Evolutionary conservation across 179 eudicot species (phyloP).

Genomic region (Nepenthes alata): DNA sequence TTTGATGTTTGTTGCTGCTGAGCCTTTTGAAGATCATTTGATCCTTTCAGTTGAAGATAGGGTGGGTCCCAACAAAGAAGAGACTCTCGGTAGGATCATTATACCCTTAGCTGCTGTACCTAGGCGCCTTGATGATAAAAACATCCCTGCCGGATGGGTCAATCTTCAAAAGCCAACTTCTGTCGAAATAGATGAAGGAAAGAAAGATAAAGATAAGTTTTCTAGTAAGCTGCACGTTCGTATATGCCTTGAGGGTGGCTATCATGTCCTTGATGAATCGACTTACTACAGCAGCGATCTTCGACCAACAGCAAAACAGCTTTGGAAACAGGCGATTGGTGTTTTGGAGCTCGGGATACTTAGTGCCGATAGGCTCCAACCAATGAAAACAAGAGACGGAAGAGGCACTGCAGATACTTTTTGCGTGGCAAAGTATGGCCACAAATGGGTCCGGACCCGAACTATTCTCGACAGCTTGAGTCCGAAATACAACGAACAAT

Average conservation of each 20-base stretch:
- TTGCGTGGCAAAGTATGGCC: conserved; percentile 80
- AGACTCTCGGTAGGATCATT: conserved; percentile 44
- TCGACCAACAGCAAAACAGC: conserved; percentile 66
- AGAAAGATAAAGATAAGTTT: conserved; percentile 32
- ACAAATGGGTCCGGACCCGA: conserved; percentile 79
- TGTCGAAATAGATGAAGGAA: conserved; percentile 28
- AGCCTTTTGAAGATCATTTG: conserved; percentile 77
- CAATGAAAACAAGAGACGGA: conserved; percentile 64
- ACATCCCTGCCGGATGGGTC: conserved; percentile 47
- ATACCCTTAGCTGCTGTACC: conserved; percentile 42
- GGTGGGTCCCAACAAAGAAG: conserved; percentile 49
- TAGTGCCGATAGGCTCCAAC: conserved; percentile 48
- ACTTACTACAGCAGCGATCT: conserved; percentile 90
- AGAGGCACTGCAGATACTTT: conserved; percentile 68
- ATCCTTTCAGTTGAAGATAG: conserved; percentile 64
- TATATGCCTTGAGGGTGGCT: conserved; percentile 78
- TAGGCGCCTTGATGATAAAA: conserved; percentile 62
- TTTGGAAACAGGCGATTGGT: conserved; percentile 78
- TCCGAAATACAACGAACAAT: conserved; percentile 82
- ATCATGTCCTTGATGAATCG: conserved; percentile 80
- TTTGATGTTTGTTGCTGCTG: conserved; percentile 81
- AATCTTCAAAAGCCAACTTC: conserved; percentile 39
- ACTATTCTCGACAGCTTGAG: conserved; percentile 58
- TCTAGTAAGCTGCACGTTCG: conserved; percentile 67
- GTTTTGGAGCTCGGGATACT: conserved; percentile 65